These are phyloP conservation scores for Cladosporium sphaerospermum DNA, from an alignment of 2,329 filamentous ascomycete species.

Conservation along the genomic window DNA sequence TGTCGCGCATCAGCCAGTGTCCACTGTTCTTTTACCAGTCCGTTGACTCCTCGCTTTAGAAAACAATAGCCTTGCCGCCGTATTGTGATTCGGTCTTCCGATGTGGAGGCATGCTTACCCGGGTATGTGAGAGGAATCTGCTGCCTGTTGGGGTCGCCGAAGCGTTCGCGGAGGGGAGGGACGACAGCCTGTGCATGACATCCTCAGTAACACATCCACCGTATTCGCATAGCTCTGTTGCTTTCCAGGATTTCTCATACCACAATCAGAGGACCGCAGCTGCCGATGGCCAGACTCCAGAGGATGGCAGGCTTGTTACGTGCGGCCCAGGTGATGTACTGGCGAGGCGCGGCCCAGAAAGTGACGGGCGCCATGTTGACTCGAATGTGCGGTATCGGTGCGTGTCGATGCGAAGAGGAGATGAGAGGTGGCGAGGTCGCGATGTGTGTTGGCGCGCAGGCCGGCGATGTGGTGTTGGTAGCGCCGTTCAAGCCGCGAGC, in stretches of 20 bases:
- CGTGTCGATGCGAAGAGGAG: conserved; percentile 10
- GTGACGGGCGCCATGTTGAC: conserved; percentile 60
- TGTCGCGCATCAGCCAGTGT: conserved; percentile 17
- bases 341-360: conserved; percentile 79
- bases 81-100: too few species aligned
- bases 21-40: too few species aligned
- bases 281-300: conserved; percentile 73
- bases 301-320: conserved; percentile 88
- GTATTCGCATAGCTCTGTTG: too few species aligned
- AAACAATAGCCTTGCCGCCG: too few species aligned
- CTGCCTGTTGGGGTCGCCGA: conserved; percentile 68
- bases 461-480: neutral
- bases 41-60: too few species aligned
- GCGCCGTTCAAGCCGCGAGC: too few species aligned
- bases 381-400: conserved; percentile 22
- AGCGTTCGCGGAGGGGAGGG: conserved; percentile 63
- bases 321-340: conserved; percentile 81
- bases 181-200: conserved; percentile 46
- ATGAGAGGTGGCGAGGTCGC: neutral
- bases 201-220: conserved; percentile 1
- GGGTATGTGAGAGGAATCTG: conserved; percentile 87
- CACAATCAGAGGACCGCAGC: conserved; percentile 63
- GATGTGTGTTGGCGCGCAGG: neutral
- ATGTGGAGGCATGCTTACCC: conserved; percentile 53
- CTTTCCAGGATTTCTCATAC: conserved; percentile 16